These are phyloP conservation scores for Didymella arachidicola DNA, from an alignment of 2,329 filamentous ascomycete species.

Conservation along the genomic window DNA sequence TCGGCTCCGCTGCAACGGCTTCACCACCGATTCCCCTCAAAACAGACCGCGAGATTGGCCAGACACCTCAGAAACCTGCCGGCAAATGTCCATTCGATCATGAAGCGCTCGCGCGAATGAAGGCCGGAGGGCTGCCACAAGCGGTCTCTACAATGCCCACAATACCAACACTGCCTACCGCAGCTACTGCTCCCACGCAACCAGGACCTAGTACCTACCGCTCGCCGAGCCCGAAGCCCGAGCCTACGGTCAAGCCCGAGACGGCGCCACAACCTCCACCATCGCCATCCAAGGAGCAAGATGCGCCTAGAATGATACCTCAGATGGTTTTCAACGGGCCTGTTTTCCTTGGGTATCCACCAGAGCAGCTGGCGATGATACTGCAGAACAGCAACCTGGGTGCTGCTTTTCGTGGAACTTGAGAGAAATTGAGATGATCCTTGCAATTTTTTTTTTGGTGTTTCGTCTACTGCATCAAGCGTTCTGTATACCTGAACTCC, in stretches of 20 bases:
- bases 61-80: conserved; percentile 36
- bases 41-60: conserved; percentile 32
- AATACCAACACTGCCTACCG: conserved; percentile 16
- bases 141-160: conserved; percentile 19
- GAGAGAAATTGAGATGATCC: neutral
- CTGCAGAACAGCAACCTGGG: conserved; percentile 50
- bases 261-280: conserved; percentile 14
- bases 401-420: conserved; percentile 35
- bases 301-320: conserved; percentile 52
- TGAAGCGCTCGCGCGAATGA: conserved; percentile 33
- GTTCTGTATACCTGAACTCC: conserved; percentile 1
- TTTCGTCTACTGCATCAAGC: conserved; percentile 2
- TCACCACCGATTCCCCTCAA: conserved; percentile 63
- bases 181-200: conserved; percentile 22
- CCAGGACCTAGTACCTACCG: conserved; percentile 22
- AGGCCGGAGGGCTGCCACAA: conserved; percentile 14
- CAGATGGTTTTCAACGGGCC: conserved; percentile 91
- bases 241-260: conserved; percentile 18
- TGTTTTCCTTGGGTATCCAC: conserved; percentile 85
- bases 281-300: conserved; percentile 19
- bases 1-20: conserved; percentile 51
- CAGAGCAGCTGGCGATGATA: conserved; percentile 47
- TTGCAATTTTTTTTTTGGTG: neutral
- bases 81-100: conserved; percentile 50
- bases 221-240: conserved; percentile 18